phyloP scores from a whole-genome alignment of 306 rosid species.

The Vigna hirtella region DNA sequence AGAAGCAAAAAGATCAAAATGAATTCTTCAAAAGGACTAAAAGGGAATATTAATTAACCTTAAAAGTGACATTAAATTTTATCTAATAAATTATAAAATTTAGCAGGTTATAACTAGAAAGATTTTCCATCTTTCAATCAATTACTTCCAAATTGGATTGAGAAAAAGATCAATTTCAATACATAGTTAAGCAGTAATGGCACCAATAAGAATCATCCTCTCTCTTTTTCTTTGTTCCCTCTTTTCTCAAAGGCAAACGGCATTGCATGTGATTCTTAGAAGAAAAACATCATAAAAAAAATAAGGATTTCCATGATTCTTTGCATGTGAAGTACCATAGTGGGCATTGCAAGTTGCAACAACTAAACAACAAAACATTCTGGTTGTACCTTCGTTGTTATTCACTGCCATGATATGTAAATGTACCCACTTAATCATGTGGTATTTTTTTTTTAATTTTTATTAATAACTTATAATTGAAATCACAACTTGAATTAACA shows the following conservation, averaged over 20 bases:
- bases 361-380: not conserved
- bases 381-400: not conserved
- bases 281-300: not conserved
- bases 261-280: conserved; percentile 18
- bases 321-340: conserved; percentile 39
- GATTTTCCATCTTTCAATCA: not conserved
- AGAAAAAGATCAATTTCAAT: not conserved
- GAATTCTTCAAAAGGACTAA: too few relatives aligned
- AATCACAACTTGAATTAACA: not conserved
- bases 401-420: not conserved
- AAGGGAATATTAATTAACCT: too few relatives aligned
- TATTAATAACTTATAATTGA: not conserved
- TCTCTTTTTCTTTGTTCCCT: too few relatives aligned
- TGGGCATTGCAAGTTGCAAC: conserved; percentile 10
- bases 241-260: conserved; percentile 7
- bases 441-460: not conserved
- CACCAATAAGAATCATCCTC: not conserved
- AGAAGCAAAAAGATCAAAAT: too few relatives aligned
- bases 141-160: not conserved
- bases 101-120: too few relatives aligned
- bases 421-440: not conserved
- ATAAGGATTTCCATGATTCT: not conserved
- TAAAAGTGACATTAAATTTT: too few relatives aligned
- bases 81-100: too few relatives aligned
- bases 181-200: not conserved